Conservation (phyloP, 2,329 filamentous ascomycete genomes). For the Rosellinia necatrix region DNA sequence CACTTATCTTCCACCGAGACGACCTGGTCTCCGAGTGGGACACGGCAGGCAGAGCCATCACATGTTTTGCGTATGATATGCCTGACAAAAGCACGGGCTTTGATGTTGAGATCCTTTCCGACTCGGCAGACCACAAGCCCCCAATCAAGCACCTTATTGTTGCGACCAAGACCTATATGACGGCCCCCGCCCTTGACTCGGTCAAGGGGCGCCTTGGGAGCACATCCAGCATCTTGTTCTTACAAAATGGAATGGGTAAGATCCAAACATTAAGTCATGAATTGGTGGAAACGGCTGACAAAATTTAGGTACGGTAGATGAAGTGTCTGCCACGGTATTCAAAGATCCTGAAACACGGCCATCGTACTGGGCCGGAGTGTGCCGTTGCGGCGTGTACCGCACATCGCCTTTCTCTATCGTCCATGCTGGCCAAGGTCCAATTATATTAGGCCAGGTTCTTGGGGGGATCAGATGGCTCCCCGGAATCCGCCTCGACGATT, state of each 20-base stretch:
- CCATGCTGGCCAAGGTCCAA: constrained; percentile 1
- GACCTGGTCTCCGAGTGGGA: constrained; percentile 1
- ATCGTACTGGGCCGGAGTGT: constrained; percentile 5
- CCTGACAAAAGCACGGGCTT: constrained; percentile 5
- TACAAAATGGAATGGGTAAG: constrained; percentile 12
- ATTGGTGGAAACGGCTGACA: background rate
- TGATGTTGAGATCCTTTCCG: background rate
- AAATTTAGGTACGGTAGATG: constrained; percentile 3
- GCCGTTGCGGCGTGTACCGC: constrained; percentile 2
- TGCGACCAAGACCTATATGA: constrained; percentile 11
- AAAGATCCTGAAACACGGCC: constrained; percentile 4
- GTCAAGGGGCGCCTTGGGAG: constrained; percentile 1
- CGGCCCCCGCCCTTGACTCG: background rate
- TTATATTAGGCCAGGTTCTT: background rate
- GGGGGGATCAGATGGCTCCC: background rate
- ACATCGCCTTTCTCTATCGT: constrained; percentile 4
- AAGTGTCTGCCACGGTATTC: constrained; percentile 1
- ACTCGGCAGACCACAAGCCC: background rate
- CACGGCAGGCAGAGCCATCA: constrained; percentile 4
- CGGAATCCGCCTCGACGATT: background rate
- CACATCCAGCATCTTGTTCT: constrained; percentile 1
- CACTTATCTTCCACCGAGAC: constrained; percentile 4
- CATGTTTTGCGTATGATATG: background rate
- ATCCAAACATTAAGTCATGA: background rate
- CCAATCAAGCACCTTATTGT: constrained; percentile 9